These are phyloP conservation scores for Thelonectria blattea DNA, from an alignment of 2,329 filamentous ascomycete species.

Conservation along the genomic window DNA sequence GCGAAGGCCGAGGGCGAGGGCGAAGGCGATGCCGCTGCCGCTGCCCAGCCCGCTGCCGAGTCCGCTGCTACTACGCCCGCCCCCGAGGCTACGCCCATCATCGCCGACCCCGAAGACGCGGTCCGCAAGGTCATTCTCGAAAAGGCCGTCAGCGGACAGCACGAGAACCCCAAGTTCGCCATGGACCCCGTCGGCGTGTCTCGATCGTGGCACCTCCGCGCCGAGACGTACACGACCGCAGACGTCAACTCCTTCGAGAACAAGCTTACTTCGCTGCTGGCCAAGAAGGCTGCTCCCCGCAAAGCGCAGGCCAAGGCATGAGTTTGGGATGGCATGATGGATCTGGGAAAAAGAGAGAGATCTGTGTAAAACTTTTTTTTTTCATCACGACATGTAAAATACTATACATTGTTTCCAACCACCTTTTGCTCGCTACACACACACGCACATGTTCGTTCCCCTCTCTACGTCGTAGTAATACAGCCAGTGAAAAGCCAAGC, in stretches of 20 bases:
- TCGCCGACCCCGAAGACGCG: slow-evolving; percentile 43
- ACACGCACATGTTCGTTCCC: background rate
- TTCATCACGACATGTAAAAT: slow-evolving; percentile 38
- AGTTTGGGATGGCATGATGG: slow-evolving; percentile 26
- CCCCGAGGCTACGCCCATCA: slow-evolving; percentile 32
- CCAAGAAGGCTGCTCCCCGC: slow-evolving; percentile 26
- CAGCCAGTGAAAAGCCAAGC: background rate
- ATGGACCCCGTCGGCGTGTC: slow-evolving; percentile 43
- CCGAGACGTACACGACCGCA: slow-evolving; percentile 44
- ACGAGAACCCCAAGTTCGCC: slow-evolving; percentile 45
- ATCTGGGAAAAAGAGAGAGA: slow-evolving; percentile 21
- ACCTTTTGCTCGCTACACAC: slow-evolving; percentile 8
- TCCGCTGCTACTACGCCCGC: background rate
- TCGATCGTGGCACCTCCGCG: slow-evolving; percentile 46
- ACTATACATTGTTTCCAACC: slow-evolving; percentile 34
- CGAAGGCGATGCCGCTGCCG: background rate
- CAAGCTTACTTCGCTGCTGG: slow-evolving; percentile 45
- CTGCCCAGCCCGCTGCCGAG: background rate
- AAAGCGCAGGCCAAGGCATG: slow-evolving; percentile 29
- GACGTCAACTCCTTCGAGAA: slow-evolving; percentile 48
- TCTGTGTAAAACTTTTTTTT: slow-evolving; percentile 35
- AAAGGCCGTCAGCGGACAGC: slow-evolving; percentile 44
- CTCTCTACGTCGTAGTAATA: background rate
- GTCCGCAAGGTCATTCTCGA: slow-evolving; percentile 43
- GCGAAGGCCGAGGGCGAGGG: slow-evolving; percentile 26